A percentile compares a stretch with the other conserved stretches of the same genome.
Evolutionary conservation across 1,284 basidiomycete species (phyloP).

Genomic region (Leccinum olivaceoglutinosum): DNA sequence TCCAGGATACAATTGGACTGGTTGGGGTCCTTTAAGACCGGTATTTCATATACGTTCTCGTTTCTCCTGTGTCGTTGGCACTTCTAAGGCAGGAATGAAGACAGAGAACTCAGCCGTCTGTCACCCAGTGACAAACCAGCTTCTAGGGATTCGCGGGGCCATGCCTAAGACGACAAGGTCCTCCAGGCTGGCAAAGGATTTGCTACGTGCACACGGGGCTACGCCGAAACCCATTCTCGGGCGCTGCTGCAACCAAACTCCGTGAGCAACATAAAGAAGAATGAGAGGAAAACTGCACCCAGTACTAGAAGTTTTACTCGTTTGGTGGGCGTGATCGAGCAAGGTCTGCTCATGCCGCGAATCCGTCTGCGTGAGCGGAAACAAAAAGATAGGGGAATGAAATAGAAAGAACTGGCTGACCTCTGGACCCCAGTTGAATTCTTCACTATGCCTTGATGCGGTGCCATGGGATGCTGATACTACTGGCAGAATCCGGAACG

Average conservation of each 20-base stretch:
- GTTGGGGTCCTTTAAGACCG: conserved; percentile 18
- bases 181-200: no score
- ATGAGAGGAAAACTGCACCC: background rate
- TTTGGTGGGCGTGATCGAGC: background rate
- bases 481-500: conserved; percentile 53
- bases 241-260: no score
- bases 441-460: background rate
- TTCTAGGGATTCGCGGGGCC: no score
- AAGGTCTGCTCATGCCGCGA: conserved; percentile 6
- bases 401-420: conserved; percentile 1
- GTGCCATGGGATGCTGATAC: background rate
- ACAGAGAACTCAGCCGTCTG: no score
- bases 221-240: no score
- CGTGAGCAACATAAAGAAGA: background rate
- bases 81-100: no score
- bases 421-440: conserved; percentile 7
- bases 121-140: no score
- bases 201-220: no score
- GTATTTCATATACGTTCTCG: conserved; percentile 56
- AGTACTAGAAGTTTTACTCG: background rate
- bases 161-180: no score
- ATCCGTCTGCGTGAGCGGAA: conserved; percentile 1
- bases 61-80: conserved; percentile 30
- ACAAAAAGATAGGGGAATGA: background rate
- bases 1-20: conserved; percentile 42